Percentiles rank a stretch among this genome's conserved stretches.
These are phyloP conservation scores for Cercophora scortea DNA, from an alignment of 495 filamentous ascomycete genomes.

Conservation along the genomic window DNA sequence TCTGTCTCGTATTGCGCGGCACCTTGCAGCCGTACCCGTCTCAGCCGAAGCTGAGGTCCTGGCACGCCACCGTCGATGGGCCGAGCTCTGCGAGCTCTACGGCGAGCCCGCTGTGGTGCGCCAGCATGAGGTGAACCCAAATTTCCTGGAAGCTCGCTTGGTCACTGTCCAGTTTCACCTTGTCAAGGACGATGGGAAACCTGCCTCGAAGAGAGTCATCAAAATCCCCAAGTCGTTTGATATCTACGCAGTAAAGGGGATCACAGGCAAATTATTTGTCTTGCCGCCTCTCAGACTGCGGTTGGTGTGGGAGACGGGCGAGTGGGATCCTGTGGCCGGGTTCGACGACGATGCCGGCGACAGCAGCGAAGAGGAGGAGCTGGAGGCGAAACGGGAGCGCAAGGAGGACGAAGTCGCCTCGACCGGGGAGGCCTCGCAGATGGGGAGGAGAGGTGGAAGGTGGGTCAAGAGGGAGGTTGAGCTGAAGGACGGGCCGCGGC, in stretches of 20 bases:
- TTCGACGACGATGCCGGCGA: constrained; percentile 52
- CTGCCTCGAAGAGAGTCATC: constrained; percentile 8
- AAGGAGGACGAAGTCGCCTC: constrained; percentile 2
- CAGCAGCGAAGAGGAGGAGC: constrained; percentile 48
- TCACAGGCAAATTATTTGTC: constrained; percentile 64
- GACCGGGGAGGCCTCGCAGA: not conserved
- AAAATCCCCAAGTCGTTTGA: constrained; percentile 65
- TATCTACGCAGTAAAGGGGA: constrained; percentile 72
- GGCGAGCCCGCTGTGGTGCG: constrained; percentile 55
- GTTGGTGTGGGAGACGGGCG: constrained; percentile 74
- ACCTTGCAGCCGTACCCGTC: constrained; percentile 54
- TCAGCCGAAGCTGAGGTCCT: constrained; percentile 46
- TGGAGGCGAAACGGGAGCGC: constrained; percentile 15
- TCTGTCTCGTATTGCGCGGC: constrained; percentile 67
- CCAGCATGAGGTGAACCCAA: constrained; percentile 46
- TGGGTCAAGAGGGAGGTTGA: constrained; percentile 73
- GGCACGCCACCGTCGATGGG: constrained; percentile 58
- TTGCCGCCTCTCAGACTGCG: constrained; percentile 54
- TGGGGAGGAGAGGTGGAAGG: constrained; percentile 29
- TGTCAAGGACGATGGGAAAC: not conserved
- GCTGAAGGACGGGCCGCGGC: constrained; percentile 69
- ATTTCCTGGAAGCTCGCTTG: constrained; percentile 66
- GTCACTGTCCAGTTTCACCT: constrained; percentile 55
- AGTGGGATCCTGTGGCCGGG: constrained; percentile 68
- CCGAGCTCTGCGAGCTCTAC: constrained; percentile 63